A percentile compares a stretch with the other conserved stretches of the same genome.
Conservation (phyloP, 108 stramenopile species). For the Skeletonema potamos region DNA sequence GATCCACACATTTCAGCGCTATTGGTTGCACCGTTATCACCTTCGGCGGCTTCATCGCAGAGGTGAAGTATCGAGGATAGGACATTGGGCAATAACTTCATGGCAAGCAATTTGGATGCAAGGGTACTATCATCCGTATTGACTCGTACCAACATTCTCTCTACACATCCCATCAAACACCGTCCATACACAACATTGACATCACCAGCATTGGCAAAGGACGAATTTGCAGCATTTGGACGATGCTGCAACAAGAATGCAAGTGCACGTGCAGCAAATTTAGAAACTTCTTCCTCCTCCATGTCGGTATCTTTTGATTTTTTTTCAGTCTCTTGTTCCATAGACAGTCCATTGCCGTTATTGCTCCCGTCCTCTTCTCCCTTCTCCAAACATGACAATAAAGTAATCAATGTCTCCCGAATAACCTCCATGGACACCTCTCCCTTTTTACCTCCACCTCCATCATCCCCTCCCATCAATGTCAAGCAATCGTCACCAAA, state of each 20-base stretch:
- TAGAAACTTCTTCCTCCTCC: constrained; percentile 21
- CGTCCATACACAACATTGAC: constrained; percentile 49
- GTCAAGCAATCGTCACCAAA: constrained; percentile 54
- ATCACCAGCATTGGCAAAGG: constrained; percentile 25
- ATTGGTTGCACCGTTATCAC: not conserved
- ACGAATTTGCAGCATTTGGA: constrained; percentile 45
- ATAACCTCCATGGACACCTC: constrained; percentile 44
- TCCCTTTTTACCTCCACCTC: not conserved
- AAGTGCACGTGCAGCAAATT: constrained; percentile 58
- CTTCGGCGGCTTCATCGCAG: constrained; percentile 35
- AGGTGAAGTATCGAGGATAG: constrained; percentile 32
- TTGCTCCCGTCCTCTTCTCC: constrained; percentile 1
- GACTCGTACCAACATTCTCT: constrained; percentile 38
- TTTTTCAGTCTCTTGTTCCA: constrained; percentile 5
- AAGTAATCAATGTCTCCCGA: constrained; percentile 43
- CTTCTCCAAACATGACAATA: constrained; percentile 49
- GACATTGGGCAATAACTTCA: constrained; percentile 54
- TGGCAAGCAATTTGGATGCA: constrained; percentile 50
- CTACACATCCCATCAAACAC: constrained; percentile 47
- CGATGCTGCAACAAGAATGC: constrained; percentile 61
- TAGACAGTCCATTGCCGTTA: not conserved
- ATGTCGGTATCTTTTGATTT: not conserved
- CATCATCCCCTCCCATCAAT: constrained; percentile 32
- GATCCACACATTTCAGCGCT: constrained; percentile 23
- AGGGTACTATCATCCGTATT: constrained; percentile 9